These are phyloP conservation scores for Paramarasmius palmivorus DNA, from an alignment of 1,284 basidiomycete genomes.

Conservation along the genomic window DNA sequence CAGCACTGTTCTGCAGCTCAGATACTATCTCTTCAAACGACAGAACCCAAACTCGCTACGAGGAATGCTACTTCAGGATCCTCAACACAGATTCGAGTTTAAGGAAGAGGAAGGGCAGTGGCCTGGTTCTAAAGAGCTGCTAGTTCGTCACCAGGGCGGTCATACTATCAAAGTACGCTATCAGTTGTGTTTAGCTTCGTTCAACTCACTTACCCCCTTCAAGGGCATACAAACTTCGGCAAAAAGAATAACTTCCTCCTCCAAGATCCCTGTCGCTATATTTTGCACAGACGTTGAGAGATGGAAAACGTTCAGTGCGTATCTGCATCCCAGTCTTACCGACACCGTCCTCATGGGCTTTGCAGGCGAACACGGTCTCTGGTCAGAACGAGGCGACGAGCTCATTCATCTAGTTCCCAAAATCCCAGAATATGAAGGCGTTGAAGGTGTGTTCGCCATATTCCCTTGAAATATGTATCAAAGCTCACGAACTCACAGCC, in stretches of 20 bases:
- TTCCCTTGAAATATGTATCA: neutral
- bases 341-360: neutral
- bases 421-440: constrained; percentile 7
- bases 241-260: constrained; percentile 4
- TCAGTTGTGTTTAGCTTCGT: neutral
- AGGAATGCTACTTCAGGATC: constrained; percentile 2
- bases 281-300: constrained; percentile 1
- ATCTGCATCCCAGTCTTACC: neutral
- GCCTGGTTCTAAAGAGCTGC: constrained; percentile 1
- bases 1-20: neutral
- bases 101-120: constrained; percentile 5
- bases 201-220: neutral
- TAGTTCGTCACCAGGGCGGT: constrained; percentile 3
- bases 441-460: constrained; percentile 4
- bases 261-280: neutral
- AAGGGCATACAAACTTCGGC: constrained; percentile 8
- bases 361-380: constrained; percentile 9
- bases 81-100: constrained; percentile 7
- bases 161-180: constrained; percentile 12
- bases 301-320: constrained; percentile 13
- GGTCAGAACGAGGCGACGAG: constrained; percentile 3
- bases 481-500: neutral
- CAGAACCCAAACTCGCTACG: neutral
- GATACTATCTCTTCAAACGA: neutral
- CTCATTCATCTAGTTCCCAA: constrained; percentile 7